Evolutionary conservation across 352 stramenopile genomes (phyloP), one percentile per base, ranked within the genome.

Genomic region (Phytophthora fragariae): DNA sequence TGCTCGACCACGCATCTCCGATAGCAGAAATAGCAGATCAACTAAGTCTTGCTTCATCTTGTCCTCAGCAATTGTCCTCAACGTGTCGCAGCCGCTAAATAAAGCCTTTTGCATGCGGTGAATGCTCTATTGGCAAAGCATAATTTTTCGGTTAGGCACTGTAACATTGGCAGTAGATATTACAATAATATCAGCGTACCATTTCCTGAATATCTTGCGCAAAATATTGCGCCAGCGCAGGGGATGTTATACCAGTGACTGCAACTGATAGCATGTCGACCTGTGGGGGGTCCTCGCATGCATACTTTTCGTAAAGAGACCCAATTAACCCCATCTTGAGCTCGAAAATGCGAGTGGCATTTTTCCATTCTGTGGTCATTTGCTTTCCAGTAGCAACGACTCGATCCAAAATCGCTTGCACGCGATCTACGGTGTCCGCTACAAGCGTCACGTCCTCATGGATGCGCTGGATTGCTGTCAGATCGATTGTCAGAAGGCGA

Each of bases 151-250:
- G 21, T 47, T 37, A 65, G 54, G 44, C 14, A 6, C 7, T 49
- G 44, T 24, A 21, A 47, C 14, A n/a, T 5, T 17, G 14, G 3
- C 39, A 67, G 11, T 41, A 52, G 44, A 15, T 49, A 39, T 4
- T 46, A 21, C 52, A 41, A 8, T 37, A 21, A 19, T 17, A 47
- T 8, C 5, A n/a, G 71, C 77, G 37, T 67, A 92, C 87, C 83
- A 92, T 90, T 72, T 93, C 88, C 54, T 93, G 85, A 54, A 94
- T 94, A 62, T 94, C 85, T 70, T 94, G 88, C 2, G 88, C 85
- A 69, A 94, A 94, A 53, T 91, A 94, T 59, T 94, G 88, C 1
- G 84, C 83, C 6, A 94, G 67, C 12, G 84, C 85, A 27, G 88
- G 88, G 7, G 84, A 73, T 21, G 82, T 84, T 54, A 92, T 89